Conservation (phyloP, 2,329 filamentous ascomycete species). For the Cephalotrichum gorgonifer region DNA sequence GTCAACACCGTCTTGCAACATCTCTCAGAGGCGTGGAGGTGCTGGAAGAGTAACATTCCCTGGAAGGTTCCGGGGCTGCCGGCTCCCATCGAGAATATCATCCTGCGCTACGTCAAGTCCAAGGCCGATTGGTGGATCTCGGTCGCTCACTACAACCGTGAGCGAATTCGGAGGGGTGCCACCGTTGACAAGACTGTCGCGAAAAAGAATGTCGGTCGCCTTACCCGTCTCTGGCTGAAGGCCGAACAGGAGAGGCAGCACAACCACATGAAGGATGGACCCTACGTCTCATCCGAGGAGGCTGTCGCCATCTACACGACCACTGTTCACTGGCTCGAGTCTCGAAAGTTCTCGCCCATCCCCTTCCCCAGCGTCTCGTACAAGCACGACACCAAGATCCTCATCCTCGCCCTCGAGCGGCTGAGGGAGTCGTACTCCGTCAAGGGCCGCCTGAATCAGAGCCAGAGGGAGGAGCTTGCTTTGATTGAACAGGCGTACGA, state of each 20-base stretch:
- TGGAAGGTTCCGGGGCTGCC: constrained; percentile 98
- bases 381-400: constrained; percentile 98
- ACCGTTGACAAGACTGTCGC: constrained; percentile 99
- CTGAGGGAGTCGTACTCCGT: constrained; percentile 94
- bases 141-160: constrained; percentile 96
- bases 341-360: constrained; percentile 95
- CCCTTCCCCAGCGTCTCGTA: constrained; percentile 98
- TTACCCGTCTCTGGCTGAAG: constrained; percentile 95
- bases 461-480: constrained; percentile 90
- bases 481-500: constrained; percentile 98
- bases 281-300: constrained; percentile 96
- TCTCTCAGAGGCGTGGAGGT: constrained; percentile 95
- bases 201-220: constrained; percentile 94
- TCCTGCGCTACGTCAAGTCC: constrained; percentile 94
- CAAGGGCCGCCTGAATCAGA: constrained; percentile 93
- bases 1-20: constrained; percentile 97
- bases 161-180: constrained; percentile 89
- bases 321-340: constrained; percentile 97
- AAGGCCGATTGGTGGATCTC: constrained; percentile 99
- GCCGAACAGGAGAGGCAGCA: constrained; percentile 97
- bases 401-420: constrained; percentile 89
- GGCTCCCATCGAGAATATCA: constrained; percentile 97
- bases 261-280: constrained; percentile 99
- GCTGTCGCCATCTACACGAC: constrained; percentile 98
- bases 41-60: constrained; percentile 99